Percentiles rank a stretch among this genome's conserved stretches.
Evolutionary conservation across 306 rosid genomes (phyloP).

Genomic region (Cicer cuneatum): DNA sequence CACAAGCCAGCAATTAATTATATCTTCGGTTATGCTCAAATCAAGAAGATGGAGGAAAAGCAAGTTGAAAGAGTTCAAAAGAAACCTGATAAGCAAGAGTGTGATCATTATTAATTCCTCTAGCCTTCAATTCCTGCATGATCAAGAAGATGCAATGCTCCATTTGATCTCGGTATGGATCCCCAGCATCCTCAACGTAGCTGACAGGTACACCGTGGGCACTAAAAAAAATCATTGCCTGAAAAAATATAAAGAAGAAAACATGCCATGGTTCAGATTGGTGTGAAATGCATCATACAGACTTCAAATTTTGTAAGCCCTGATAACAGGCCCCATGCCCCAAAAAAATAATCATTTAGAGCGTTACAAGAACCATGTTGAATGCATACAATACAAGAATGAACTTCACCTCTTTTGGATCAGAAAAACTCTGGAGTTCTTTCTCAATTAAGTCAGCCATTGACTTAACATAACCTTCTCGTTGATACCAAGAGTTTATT

Average conservation of each 20-base stretch:
- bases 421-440: slow-evolving; percentile 69
- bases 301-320: slow-evolving; percentile 1
- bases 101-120: slow-evolving; percentile 83
- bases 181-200: slow-evolving; percentile 92
- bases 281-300: slow-evolving; percentile 27
- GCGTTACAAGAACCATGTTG: slow-evolving; percentile 30
- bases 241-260: slow-evolving; percentile 10
- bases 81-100: slow-evolving; percentile 96
- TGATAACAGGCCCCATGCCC: background rate
- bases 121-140: slow-evolving; percentile 92
- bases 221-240: slow-evolving; percentile 96
- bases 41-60: slow-evolving; percentile 25
- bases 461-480: slow-evolving; percentile 87
- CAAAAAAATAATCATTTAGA: background rate
- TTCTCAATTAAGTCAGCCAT: slow-evolving; percentile 92
- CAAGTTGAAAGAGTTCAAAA: slow-evolving; percentile 26
- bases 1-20: slow-evolving; percentile 2
- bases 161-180: slow-evolving; percentile 98
- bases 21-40: background rate
- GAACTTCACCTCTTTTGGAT: slow-evolving; percentile 72
- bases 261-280: slow-evolving; percentile 28
- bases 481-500: slow-evolving; percentile 92
- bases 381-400: slow-evolving; percentile 37
- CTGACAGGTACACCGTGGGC: slow-evolving; percentile 99
- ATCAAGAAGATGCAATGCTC: slow-evolving; percentile 90